phyloP scores from a whole-genome alignment of 257 asterid genomes.

The Solanum acaule region DNA sequence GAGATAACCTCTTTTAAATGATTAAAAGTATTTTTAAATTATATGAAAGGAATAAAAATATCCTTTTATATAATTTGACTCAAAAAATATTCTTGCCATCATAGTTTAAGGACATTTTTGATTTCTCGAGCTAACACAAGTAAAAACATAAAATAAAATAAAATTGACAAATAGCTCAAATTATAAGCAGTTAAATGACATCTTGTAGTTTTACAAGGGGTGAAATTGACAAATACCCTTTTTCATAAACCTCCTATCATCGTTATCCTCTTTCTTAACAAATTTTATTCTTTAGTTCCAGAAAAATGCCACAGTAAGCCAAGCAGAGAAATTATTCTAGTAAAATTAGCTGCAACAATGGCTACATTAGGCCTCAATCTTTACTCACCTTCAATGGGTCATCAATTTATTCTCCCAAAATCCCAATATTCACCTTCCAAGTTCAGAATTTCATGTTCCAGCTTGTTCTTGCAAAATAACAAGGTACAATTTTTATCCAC shows the following conservation, averaged over 20 bases:
- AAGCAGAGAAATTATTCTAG: not conserved
- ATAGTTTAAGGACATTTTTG: too few relatives aligned
- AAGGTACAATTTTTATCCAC: conserved; percentile 28
- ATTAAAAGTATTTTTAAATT: too few relatives aligned
- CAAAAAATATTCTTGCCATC: too few relatives aligned
- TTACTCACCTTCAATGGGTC: not conserved
- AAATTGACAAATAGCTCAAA: not conserved
- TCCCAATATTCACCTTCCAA: not conserved
- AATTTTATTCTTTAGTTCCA: not conserved
- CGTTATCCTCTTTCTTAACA: not conserved
- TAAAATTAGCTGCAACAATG: not conserved
- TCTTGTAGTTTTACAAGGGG: not conserved
- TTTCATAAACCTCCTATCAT: not conserved
- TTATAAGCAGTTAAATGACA: not conserved
- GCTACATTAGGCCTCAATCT: not conserved
- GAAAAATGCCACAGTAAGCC: not conserved
- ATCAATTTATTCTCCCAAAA: not conserved
- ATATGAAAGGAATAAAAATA: too few relatives aligned
- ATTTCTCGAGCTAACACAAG: not conserved
- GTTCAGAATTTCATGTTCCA: conserved; percentile 26
- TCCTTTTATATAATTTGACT: too few relatives aligned
- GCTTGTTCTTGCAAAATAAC: conserved; percentile 15
- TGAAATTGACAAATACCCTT: not conserved
- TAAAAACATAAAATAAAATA: not conserved
- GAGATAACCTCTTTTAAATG: too few relatives aligned